phyloP scores from a whole-genome alignment of 495 filamentous ascomycete genomes.

The Daldinia vernicosa region DNA sequence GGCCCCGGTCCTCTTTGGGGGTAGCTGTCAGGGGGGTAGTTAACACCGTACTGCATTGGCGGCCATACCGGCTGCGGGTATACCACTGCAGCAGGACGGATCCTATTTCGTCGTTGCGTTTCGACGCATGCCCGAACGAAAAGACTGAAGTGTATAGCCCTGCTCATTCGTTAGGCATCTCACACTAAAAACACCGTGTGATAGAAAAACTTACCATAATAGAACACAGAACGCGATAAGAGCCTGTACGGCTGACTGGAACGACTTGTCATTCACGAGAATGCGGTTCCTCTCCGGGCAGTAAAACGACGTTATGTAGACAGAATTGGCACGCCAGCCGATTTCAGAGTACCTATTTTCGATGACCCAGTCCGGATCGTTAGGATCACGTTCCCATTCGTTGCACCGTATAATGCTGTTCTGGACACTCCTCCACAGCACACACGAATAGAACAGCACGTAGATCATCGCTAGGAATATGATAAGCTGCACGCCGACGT shows the following conservation, averaged over 20 bases:
- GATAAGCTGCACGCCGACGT: constrained; percentile 51
- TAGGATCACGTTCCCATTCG: constrained; percentile 24
- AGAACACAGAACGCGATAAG: constrained; percentile 31
- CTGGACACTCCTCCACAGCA: constrained; percentile 19
- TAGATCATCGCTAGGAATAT: constrained; percentile 39
- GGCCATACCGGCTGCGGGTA: constrained; percentile 27
- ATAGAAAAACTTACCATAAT: constrained; percentile 23
- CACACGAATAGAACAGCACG: constrained; percentile 27
- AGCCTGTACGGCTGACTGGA: constrained; percentile 20
- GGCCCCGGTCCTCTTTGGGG: constrained; percentile 9
- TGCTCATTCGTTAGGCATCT: constrained; percentile 31
- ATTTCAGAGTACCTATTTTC: constrained; percentile 1
- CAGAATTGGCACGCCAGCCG: neutral
- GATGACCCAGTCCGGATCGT: constrained; percentile 15
- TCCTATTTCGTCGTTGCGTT: constrained; percentile 41
- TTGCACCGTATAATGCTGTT: constrained; percentile 18
- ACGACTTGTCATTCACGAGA: constrained; percentile 20
- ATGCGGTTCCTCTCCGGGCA: constrained; percentile 12
- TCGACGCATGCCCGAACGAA: constrained; percentile 54
- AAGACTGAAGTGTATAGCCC: constrained; percentile 50
- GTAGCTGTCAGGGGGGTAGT: neutral
- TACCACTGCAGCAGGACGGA: constrained; percentile 15
- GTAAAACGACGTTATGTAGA: constrained; percentile 1
- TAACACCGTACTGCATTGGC: constrained; percentile 15
- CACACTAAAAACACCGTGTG: neutral